These are phyloP conservation scores for Fraxinus greggii DNA, from an alignment of 305 asterid genomes.

Conservation along the genomic window DNA sequence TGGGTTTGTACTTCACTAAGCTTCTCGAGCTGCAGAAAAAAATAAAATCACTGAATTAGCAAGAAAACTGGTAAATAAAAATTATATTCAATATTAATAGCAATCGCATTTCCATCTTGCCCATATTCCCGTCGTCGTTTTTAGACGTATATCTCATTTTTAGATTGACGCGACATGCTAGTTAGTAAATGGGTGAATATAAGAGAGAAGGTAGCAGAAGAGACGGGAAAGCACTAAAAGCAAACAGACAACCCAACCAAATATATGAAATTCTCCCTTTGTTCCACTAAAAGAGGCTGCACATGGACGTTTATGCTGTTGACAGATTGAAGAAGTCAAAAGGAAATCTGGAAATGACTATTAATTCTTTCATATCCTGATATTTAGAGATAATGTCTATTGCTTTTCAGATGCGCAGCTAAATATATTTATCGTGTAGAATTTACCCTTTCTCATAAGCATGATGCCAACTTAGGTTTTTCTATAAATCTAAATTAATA, in stretches of 20 bases:
- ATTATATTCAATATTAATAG: neutral
- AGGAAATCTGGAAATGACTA: neutral
- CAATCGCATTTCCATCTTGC: neutral
- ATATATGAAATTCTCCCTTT: neutral
- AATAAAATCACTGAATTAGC: constrained; percentile 1
- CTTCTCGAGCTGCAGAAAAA: constrained; percentile 64
- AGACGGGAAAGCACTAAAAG: neutral
- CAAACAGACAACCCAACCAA: neutral
- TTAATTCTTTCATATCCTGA: neutral
- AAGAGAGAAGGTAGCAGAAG: neutral
- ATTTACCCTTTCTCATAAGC: neutral
- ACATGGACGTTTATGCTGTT: neutral
- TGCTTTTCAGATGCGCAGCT: neutral
- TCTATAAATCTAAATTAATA: neutral
- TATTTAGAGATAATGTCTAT: neutral
- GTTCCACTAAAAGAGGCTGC: neutral
- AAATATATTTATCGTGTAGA: neutral
- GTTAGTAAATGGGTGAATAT: neutral
- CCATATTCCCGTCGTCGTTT: neutral
- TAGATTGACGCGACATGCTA: neutral
- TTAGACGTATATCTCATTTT: neutral
- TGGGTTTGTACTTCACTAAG: constrained; percentile 73
- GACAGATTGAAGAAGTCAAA: neutral
- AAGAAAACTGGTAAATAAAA: constrained; percentile 8
- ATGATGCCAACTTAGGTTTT: neutral